Percentiles rank a stretch among this genome's conserved stretches.
phyloP scores from a whole-genome alignment of 768 basidiomycete species.

The Pulveroboletus frians region DNA sequence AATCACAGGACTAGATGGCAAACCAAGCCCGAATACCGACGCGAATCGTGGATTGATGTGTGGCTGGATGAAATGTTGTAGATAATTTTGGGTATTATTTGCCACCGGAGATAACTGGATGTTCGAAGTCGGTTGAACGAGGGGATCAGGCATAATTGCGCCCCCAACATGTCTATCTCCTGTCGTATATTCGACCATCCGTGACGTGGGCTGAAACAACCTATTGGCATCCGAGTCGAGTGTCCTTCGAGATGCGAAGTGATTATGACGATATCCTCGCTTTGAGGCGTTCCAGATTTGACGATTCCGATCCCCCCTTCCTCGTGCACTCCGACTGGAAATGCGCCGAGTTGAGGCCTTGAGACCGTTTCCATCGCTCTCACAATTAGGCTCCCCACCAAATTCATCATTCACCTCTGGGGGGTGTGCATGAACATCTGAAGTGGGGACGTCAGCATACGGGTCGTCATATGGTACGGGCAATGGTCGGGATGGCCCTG shows the following conservation, averaged over 20 bases:
- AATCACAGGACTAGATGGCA: slow-evolving; percentile 23
- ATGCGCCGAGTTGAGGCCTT: slow-evolving; percentile 17
- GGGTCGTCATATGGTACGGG: slow-evolving; percentile 80
- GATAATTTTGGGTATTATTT: slow-evolving; percentile 12
- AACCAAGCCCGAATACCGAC: slow-evolving; percentile 51
- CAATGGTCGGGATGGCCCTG: slow-evolving; percentile 54
- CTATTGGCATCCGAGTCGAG: slow-evolving; percentile 29
- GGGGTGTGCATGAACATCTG: slow-evolving; percentile 10
- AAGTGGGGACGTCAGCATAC: slow-evolving; percentile 49
- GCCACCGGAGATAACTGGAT: slow-evolving; percentile 17
- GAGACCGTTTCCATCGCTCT: slow-evolving; percentile 6
- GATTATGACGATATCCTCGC: slow-evolving; percentile 10
- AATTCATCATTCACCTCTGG: slow-evolving; percentile 1
- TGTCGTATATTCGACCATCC: slow-evolving; percentile 39
- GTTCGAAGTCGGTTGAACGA: slow-evolving; percentile 8
- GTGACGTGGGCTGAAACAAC: slow-evolving; percentile 41
- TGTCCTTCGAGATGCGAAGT: slow-evolving; percentile 21
- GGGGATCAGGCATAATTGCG: slow-evolving; percentile 13
- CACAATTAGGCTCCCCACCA: slow-evolving; percentile 25
- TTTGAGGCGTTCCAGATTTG: slow-evolving; percentile 17
- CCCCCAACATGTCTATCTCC: slow-evolving; percentile 40
- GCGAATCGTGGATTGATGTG: slow-evolving; percentile 84
- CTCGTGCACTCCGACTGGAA: slow-evolving; percentile 25
- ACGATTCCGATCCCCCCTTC: slow-evolving; percentile 18
- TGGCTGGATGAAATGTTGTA: slow-evolving; percentile 52